phyloP scores from a whole-genome alignment of 768 basidiomycete genomes.

The Gautieria morchelliformis region DNA sequence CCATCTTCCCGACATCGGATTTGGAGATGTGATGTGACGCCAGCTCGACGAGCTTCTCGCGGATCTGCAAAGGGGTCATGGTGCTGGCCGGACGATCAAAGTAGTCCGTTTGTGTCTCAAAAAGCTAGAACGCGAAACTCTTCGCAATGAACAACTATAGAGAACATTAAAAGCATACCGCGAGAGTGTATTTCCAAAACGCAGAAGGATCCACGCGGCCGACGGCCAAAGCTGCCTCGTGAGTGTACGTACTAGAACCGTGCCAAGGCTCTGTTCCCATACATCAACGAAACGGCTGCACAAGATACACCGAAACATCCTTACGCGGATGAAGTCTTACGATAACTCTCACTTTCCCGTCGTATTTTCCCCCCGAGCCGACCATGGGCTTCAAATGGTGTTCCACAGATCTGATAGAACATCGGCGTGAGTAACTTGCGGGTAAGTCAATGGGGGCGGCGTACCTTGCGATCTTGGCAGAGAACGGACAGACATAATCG shows the following conservation, averaged over 20 bases:
- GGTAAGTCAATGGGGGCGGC: too few relatives aligned
- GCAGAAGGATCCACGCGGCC: slow-evolving; percentile 57
- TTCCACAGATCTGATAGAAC: slow-evolving; percentile 32
- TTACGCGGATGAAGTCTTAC: slow-evolving; percentile 42
- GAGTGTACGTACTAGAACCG: slow-evolving; percentile 57
- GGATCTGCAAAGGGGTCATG: slow-evolving; percentile 60
- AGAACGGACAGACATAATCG: slow-evolving; percentile 80
- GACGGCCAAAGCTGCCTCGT: slow-evolving; percentile 79
- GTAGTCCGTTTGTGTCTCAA: slow-evolving; percentile 66
- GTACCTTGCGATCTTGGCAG: slow-evolving; percentile 34
- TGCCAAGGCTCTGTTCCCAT: slow-evolving; percentile 67
- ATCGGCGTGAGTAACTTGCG: background rate
- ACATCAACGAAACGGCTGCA: background rate
- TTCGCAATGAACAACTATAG: background rate
- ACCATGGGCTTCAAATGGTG: slow-evolving; percentile 50
- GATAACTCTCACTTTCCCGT: slow-evolving; percentile 65
- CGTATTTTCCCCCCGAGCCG: slow-evolving; percentile 26
- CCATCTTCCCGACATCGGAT: slow-evolving; percentile 41
- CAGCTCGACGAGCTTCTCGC: slow-evolving; percentile 59
- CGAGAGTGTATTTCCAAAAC: slow-evolving; percentile 71
- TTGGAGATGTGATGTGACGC: slow-evolving; percentile 45
- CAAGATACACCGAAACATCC: slow-evolving; percentile 3
- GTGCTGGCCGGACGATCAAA: slow-evolving; percentile 66
- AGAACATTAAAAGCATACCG: slow-evolving; percentile 26
- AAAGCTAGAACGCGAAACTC: slow-evolving; percentile 43